Base-by-base conservation (phyloP, 2,329 filamentous ascomycete species). In the Botrytis hyacinthi region DNA sequence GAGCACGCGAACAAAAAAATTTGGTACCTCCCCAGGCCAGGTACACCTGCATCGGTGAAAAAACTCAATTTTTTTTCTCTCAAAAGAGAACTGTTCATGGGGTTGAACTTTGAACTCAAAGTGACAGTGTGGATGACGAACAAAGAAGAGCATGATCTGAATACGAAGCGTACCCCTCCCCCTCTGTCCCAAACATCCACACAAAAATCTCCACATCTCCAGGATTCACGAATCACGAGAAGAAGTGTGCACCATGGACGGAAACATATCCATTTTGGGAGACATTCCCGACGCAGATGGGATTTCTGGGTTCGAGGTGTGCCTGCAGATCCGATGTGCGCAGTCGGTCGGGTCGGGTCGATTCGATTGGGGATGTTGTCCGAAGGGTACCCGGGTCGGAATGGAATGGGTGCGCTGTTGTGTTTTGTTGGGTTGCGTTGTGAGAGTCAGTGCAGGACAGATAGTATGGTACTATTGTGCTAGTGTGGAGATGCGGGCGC, bases 101-200 rank as follows among this genome's bases (percentile, higher is more conserved):
- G 65, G 35, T 51, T n/a, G 26, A 26, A n/a, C 20, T n/a, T 51
- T 6, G 26, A 51, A 51, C 0, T 5, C 40, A 12, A 42, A 42
- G 12, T 51, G 0, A n/a, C n/a, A 16, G 5, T 68, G 48, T n/a
- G 14, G 6, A 65, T 44, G 62, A 46, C 57, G 14, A n/a, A 35
- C 22, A 20, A 26, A 26, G 22, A 51, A 51, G 22, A n/a, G 26
- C 9, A 26, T 68, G 66, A 42, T 68, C 37, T 10, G 37, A 57
- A 69, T 69, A 69, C 66, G 66, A 69, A 57, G 48, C 14, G n/a
- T 42, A 26, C 40, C 40, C 42, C 40, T 35, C 60, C 60, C 22
- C 35, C 60, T n/a, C 48, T 8, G 9, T 26, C 37, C 42, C 42
- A 18, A 6, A 2, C 20, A 46, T 67, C 63, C 44, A 51, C 18